Evolutionary conservation across 1,139 yeast genomes (phyloP), one percentile per base, ranked within the genome.

Genomic region (Diutina rugosa): DNA sequence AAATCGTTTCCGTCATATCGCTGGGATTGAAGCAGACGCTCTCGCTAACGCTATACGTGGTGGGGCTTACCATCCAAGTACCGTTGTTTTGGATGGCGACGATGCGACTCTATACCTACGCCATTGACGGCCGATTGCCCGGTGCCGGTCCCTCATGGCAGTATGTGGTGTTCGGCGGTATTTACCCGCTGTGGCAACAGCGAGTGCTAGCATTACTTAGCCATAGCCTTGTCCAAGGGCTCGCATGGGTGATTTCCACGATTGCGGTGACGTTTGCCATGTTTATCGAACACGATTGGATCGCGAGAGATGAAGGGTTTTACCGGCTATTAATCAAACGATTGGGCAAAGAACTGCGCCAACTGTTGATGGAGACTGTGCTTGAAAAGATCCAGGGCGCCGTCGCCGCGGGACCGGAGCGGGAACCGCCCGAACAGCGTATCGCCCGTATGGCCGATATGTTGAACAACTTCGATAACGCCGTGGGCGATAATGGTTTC

Each of bases 221-320:
- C 54, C 64, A 70, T 57, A 76, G 81, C 7, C 76, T 71, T 59
- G 66, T 74, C 55, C 67, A 72, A 46, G 84, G 84, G 2, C 58
- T 72, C 12, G 62, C 73, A 18, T 72, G 75, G 58, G 67, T 77
- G 4, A 21, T 71, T 14, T 67, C 75, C 51, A 72, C 74, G 30
- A 66, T 80, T 6, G 62, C 73, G 6, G 68, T 79, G 44, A 78
- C 76, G 59, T 63, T 79, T 35, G 79, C 82, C 2, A 60, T 82
- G 8, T 80, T 81, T 63, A 72, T 82, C 49, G 84, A 80, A 59
- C 86, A 84, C 64, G 90, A 85, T 63, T 82, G 87, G 82, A 85
- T 86, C n/a, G 80, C 81, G 0, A 71, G 83, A 56, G 93, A 86
- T 65, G 82, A 82, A 55, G 88, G 88, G 0, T 85, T 84, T 65